Conservation (phyloP, 164 flowering plant genomes). For the Vitis riparia region DNA sequence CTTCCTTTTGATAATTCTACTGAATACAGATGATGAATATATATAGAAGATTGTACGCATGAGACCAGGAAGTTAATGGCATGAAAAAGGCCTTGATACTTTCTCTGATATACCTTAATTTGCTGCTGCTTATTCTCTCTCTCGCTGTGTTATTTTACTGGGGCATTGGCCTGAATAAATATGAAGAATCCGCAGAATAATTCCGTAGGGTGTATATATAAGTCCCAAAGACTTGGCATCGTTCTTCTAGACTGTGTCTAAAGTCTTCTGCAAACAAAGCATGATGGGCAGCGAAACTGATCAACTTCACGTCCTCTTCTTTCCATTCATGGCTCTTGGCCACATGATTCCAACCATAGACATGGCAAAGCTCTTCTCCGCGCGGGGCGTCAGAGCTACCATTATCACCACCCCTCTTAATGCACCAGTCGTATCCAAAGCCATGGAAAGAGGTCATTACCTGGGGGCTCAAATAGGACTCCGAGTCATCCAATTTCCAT, state of each 20-base stretch:
- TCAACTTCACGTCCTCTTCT: slow-evolving; percentile 34
- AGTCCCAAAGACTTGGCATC: neutral
- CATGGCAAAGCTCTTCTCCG: slow-evolving; percentile 49
- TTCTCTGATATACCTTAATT: too few species aligned
- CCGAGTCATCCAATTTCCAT: slow-evolving; percentile 28
- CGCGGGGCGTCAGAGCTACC: slow-evolving; percentile 42
- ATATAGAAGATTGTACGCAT: too few species aligned
- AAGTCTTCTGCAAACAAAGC: neutral
- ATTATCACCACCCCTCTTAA: slow-evolving; percentile 49
- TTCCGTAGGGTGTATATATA: too few species aligned
- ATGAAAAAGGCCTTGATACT: too few species aligned
- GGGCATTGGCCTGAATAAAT: too few species aligned
- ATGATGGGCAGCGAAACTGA: neutral
- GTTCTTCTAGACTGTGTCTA: neutral
- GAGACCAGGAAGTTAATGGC: too few species aligned
- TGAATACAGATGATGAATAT: too few species aligned
- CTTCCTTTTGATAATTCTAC: too few species aligned
- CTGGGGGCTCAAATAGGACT: slow-evolving; percentile 21
- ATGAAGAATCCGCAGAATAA: too few species aligned
- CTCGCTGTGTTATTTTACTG: too few species aligned
- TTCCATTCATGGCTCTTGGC: slow-evolving; percentile 52
- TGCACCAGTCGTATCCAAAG: slow-evolving; percentile 17
- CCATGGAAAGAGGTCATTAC: slow-evolving; percentile 11
- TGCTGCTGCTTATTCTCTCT: too few species aligned
- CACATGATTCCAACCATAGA: slow-evolving; percentile 53